Conservation (phyloP, 371 early-diverging fungal species). For the Cladochytrium tenue region DNA sequence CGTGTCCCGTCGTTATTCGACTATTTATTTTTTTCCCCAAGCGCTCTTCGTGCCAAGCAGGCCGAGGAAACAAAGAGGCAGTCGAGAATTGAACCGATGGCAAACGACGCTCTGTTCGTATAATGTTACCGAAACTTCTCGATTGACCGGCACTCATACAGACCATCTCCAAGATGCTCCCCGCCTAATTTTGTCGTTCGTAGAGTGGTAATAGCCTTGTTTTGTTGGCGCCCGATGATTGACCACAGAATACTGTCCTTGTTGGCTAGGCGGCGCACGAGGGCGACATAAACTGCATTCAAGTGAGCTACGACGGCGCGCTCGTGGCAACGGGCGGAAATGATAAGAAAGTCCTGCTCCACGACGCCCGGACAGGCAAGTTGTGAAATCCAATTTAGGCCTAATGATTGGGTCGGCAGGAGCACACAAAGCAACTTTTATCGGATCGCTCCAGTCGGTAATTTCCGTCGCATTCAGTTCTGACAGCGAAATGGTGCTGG, state of each 20-base stretch:
- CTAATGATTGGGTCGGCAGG: constrained; percentile 14
- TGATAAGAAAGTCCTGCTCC: constrained; percentile 83
- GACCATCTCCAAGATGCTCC: constrained; percentile 3
- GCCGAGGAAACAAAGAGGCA: constrained; percentile 9
- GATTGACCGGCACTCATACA: not conserved
- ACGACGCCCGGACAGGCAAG: constrained; percentile 74
- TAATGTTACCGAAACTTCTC: not conserved
- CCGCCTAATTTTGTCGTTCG: constrained; percentile 19
- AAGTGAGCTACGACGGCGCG: constrained; percentile 71
- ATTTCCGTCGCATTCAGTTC: constrained; percentile 81
- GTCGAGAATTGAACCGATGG: too few relatives aligned
- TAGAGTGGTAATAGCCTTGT: not conserved
- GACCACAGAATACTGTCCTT: not conserved
- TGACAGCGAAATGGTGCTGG: constrained; percentile 76
- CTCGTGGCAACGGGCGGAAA: constrained; percentile 85
- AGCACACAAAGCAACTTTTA: constrained; percentile 50
- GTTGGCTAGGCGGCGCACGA: constrained; percentile 56
- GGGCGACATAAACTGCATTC: constrained; percentile 80
- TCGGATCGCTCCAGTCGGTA: constrained; percentile 83
- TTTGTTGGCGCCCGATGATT: not conserved
- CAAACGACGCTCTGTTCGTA: constrained; percentile 7
- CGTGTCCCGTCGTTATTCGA: constrained; percentile 12
- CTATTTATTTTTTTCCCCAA: constrained; percentile 18
- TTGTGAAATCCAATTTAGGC: not conserved
- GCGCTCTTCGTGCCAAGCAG: constrained; percentile 53